Evolutionary conservation across 306 rosid species (phyloP).

Genomic region (Dicorynia guianensis): DNA sequence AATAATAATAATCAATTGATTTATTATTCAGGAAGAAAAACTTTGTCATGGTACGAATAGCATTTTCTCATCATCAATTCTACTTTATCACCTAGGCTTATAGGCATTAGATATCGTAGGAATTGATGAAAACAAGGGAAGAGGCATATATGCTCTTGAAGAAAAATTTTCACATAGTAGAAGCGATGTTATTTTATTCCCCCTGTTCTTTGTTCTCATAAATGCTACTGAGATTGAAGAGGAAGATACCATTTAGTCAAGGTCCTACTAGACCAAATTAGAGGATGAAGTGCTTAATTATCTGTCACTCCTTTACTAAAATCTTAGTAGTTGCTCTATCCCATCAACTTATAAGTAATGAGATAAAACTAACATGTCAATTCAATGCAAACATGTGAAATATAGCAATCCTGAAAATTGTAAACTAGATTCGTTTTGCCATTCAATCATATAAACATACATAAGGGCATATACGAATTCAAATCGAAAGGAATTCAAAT

Average conservation of each 20-base stretch:
- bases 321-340: background rate
- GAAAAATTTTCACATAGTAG: background rate
- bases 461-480: background rate
- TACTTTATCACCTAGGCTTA: background rate
- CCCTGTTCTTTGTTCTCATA: background rate
- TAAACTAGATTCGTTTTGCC: background rate
- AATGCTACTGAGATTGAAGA: background rate
- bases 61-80: constrained; percentile 1
- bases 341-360: background rate
- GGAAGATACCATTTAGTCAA: background rate
- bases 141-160: background rate
- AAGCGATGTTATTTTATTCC: background rate
- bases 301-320: background rate
- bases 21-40: background rate
- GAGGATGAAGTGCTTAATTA: background rate
- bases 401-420: background rate
- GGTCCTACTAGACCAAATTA: background rate
- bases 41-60: constrained; percentile 5
- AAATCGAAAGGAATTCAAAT: constrained; percentile 21
- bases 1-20: background rate
- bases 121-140: background rate
- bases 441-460: background rate
- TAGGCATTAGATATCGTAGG: background rate
- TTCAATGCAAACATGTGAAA: background rate
- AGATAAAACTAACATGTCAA: constrained; percentile 9